Conservation (phyloP, 2,329 filamentous ascomycete species). For the Scleromitrula shiraiana region DNA sequence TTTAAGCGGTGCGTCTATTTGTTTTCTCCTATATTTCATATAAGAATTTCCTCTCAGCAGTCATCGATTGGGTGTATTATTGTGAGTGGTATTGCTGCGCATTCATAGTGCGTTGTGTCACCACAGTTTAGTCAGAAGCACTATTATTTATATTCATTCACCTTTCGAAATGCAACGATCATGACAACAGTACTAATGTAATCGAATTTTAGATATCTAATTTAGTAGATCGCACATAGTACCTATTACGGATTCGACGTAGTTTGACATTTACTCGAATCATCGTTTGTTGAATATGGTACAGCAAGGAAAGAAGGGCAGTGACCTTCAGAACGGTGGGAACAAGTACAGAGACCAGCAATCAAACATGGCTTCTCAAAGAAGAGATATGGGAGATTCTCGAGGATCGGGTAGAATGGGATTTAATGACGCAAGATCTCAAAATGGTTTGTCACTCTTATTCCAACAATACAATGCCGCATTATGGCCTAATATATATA, state of each 20-base stretch:
- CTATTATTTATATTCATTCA: background rate
- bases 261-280: background rate
- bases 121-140: background rate
- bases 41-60: background rate
- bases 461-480: background rate
- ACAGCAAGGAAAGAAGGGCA: slow-evolving; percentile 36
- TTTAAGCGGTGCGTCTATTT: slow-evolving; percentile 14
- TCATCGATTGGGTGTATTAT: background rate
- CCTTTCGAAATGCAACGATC: background rate
- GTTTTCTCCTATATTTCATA: background rate
- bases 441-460: slow-evolving; percentile 46
- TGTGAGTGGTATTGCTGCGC: background rate
- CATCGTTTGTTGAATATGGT: slow-evolving; percentile 47
- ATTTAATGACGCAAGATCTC: slow-evolving; percentile 38
- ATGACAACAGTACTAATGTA: slow-evolving; percentile 2
- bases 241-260: background rate
- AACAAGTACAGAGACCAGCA: slow-evolving; percentile 39
- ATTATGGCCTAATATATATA: slow-evolving; percentile 13
- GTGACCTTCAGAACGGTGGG: slow-evolving; percentile 36
- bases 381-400: slow-evolving; percentile 52
- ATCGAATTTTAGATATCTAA: slow-evolving; percentile 7
- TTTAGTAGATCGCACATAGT: background rate
- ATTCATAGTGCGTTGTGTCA: slow-evolving; percentile 5
- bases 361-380: slow-evolving; percentile 50
- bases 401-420: slow-evolving; percentile 38